Percentiles rank a stretch among this genome's conserved stretches.
These are phyloP conservation scores for Polygonum aviculare DNA, from an alignment of 148 eudicot genomes.

Conservation along the genomic window DNA sequence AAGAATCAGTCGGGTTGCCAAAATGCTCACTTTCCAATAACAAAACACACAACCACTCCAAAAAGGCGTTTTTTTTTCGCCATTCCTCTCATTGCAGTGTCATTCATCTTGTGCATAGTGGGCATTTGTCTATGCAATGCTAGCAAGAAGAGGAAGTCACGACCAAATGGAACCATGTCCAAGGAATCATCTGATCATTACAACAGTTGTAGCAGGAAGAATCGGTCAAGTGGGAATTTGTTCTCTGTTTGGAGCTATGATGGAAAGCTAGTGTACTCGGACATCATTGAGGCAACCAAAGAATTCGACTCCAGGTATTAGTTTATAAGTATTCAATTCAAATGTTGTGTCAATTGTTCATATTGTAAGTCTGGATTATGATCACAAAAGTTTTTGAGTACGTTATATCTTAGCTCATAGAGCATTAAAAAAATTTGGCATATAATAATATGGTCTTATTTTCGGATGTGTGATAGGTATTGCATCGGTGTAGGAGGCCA, in stretches of 20 bases:
- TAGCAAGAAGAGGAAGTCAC: background rate
- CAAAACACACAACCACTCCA: background rate
- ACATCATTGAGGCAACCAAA: slow-evolving; percentile 33
- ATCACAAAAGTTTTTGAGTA: background rate
- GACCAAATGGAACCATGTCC: background rate
- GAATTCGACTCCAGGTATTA: slow-evolving; percentile 19
- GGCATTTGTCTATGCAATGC: slow-evolving; percentile 2
- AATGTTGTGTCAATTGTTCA: background rate
- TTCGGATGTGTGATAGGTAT: background rate
- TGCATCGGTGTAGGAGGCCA: slow-evolving; percentile 39
- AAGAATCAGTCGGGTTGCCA: background rate
- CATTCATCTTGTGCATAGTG: slow-evolving; percentile 14
- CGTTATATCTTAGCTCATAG: background rate
- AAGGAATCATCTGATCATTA: slow-evolving; percentile 4
- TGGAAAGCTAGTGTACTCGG: slow-evolving; percentile 27
- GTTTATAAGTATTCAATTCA: background rate
- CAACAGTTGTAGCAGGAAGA: slow-evolving; percentile 1
- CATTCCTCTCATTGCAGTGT: slow-evolving; percentile 16
- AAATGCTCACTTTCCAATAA: background rate
- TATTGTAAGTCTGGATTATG: background rate
- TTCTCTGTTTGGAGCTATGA: slow-evolving; percentile 25
- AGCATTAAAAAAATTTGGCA: too few species aligned
- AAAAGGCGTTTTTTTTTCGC: slow-evolving; percentile 11
- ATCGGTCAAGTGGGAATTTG: slow-evolving; percentile 15
- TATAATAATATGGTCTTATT: background rate